phyloP scores from a whole-genome alignment of 331 rosid genomes.

The Dryas integrifolia region DNA sequence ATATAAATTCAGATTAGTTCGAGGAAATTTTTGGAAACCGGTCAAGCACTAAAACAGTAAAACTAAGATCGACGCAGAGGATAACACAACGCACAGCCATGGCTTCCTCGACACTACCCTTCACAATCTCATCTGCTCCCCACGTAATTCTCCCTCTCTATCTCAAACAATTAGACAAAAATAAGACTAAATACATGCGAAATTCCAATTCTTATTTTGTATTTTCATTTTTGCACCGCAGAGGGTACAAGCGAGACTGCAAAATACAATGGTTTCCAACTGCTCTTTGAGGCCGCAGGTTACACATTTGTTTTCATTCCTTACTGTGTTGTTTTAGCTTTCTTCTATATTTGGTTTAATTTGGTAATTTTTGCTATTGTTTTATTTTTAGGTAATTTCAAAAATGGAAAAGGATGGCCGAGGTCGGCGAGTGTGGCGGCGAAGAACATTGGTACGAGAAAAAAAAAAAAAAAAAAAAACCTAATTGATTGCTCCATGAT shows the following conservation, averaged over 20 bases:
- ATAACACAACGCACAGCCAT: constrained; percentile 28
- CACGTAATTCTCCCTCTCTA: constrained; percentile 29
- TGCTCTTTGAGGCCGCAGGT: constrained; percentile 50
- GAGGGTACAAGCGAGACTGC: constrained; percentile 46
- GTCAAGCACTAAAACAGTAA: background rate
- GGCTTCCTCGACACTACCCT: constrained; percentile 42
- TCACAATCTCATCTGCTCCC: constrained; percentile 34
- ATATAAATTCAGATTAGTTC: background rate
- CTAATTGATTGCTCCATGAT: constrained; percentile 9
- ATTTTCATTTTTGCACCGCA: constrained; percentile 25
- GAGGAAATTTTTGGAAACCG: background rate
- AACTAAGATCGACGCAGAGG: background rate
- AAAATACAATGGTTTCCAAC: constrained; percentile 41
- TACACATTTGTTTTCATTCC: background rate
- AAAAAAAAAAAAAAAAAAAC: background rate
- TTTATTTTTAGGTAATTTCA: constrained; percentile 44
- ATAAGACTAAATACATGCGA: background rate
- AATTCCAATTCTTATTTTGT: background rate
- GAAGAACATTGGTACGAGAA: constrained; percentile 72
- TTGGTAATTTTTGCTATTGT: background rate
- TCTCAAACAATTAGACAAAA: background rate
- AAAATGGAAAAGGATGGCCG: constrained; percentile 43
- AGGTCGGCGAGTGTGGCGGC: constrained; percentile 74
- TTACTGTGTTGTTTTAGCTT: background rate
- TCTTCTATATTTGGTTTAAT: background rate